Conservation (phyloP, 2,329 filamentous ascomycete species). For the Bipolaris zeicola region DNA sequence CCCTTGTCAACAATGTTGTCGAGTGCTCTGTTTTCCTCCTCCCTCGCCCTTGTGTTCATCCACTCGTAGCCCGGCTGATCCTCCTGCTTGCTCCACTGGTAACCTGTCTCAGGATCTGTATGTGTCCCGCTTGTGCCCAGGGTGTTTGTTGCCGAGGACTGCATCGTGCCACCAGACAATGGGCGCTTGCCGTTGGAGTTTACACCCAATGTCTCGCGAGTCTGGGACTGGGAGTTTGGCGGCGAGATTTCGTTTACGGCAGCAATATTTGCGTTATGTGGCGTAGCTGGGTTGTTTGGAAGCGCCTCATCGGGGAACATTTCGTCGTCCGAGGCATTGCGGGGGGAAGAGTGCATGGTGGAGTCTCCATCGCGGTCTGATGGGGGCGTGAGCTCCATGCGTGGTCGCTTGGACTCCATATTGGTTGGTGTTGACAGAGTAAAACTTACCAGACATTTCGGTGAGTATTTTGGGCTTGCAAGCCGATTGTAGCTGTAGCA, state of each 20-base stretch:
- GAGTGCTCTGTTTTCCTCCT: slow-evolving; percentile 44
- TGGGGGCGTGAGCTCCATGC: slow-evolving; percentile 21
- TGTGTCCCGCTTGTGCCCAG: slow-evolving; percentile 15
- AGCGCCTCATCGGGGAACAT: slow-evolving; percentile 54
- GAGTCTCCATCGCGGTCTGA: slow-evolving; percentile 61
- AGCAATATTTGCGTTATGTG: slow-evolving; percentile 38
- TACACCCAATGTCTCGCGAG: slow-evolving; percentile 34
- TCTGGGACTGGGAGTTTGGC: slow-evolving; percentile 56
- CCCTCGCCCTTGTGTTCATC: slow-evolving; percentile 45
- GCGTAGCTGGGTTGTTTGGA: slow-evolving; percentile 47
- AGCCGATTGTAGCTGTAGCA: not conserved
- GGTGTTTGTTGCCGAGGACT: slow-evolving; percentile 17
- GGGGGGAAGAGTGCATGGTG: slow-evolving; percentile 58
- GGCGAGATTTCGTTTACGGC: slow-evolving; percentile 59
- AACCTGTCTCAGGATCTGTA: slow-evolving; percentile 40
- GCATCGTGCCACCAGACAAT: slow-evolving; percentile 20
- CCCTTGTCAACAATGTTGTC: slow-evolving; percentile 45
- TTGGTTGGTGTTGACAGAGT: not conserved
- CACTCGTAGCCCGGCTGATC: slow-evolving; percentile 48
- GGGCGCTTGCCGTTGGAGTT: slow-evolving; percentile 49
- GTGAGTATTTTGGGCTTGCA: not conserved
- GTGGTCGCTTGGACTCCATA: slow-evolving; percentile 21
- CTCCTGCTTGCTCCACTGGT: slow-evolving; percentile 45
- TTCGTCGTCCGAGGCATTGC: slow-evolving; percentile 45
- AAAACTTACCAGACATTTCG: slow-evolving; percentile 21